A percentile compares a stretch with the other conserved stretches of the same genome.
Evolutionary conservation across 2,329 filamentous ascomycete species (phyloP).

Genomic region (Dactylella cylindrospora): DNA sequence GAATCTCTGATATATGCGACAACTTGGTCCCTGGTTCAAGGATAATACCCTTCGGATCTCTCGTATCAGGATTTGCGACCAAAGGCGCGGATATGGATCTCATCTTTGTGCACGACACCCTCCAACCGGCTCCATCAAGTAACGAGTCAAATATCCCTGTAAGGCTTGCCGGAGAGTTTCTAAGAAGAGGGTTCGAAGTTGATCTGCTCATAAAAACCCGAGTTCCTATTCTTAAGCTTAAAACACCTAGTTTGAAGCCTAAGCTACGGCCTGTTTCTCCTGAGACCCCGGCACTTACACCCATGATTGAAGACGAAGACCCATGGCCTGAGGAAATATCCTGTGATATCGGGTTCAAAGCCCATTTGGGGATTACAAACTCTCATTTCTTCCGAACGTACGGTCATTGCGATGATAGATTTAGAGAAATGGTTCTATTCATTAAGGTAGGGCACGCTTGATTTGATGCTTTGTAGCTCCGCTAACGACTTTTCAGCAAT

Average conservation of each 20-base stretch:
- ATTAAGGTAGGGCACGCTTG: constrained; percentile 62
- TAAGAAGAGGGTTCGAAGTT: constrained; percentile 72
- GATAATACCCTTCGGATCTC: constrained; percentile 48
- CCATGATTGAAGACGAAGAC: constrained; percentile 18
- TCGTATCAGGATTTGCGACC: constrained; percentile 72
- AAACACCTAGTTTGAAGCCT: constrained; percentile 7
- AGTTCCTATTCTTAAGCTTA: constrained; percentile 86
- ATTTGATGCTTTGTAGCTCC: not conserved
- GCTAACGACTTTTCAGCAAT: constrained; percentile 57
- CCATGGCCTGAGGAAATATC: constrained; percentile 45
- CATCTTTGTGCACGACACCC: constrained; percentile 61
- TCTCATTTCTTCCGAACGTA: constrained; percentile 81
- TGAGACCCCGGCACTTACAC: constrained; percentile 27
- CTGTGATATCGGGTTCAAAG: constrained; percentile 84
- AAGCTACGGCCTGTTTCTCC: constrained; percentile 13
- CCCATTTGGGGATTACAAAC: constrained; percentile 79
- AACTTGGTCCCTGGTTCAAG: constrained; percentile 45
- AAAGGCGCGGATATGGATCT: constrained; percentile 91
- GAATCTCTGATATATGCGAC: constrained; percentile 45
- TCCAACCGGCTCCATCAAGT: constrained; percentile 48
- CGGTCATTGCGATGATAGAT: constrained; percentile 73
- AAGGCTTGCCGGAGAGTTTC: constrained; percentile 71
- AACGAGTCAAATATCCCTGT: constrained; percentile 67
- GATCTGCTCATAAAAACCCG: constrained; percentile 75
- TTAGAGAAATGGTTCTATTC: constrained; percentile 77